Evolutionary conservation across 768 basidiomycete genomes (phyloP).

Genomic region (Auricularia auricula-judae): DNA sequence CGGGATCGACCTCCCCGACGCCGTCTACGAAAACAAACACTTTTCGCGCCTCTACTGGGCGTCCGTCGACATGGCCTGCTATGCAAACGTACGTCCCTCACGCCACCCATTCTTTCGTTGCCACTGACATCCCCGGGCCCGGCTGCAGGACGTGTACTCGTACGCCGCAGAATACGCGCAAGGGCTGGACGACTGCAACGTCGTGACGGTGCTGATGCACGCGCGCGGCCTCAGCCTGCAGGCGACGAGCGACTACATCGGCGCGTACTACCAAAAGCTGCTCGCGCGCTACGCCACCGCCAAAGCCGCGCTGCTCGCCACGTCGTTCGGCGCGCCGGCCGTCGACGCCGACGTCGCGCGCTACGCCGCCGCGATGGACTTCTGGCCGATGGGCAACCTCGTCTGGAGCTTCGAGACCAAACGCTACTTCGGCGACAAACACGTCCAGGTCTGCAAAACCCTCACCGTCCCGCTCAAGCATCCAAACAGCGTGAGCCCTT

Average conservation of each 20-base stretch:
- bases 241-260: constrained; percentile 28
- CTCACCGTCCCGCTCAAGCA: not conserved
- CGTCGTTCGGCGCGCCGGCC: constrained; percentile 46
- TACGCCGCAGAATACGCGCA: constrained; percentile 30
- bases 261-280: constrained; percentile 19
- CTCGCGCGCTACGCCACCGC: constrained; percentile 23
- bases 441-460: not conserved
- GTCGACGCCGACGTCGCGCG: constrained; percentile 39
- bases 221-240: constrained; percentile 23
- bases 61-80: constrained; percentile 56
- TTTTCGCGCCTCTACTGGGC: constrained; percentile 46
- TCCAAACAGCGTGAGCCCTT: not conserved
- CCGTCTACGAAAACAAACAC: constrained; percentile 43
- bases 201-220: constrained; percentile 31
- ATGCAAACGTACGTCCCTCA: constrained; percentile 46
- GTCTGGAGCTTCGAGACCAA: constrained; percentile 26
- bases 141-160: constrained; percentile 28
- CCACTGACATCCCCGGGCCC: too few relatives aligned
- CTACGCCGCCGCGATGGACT: constrained; percentile 29
- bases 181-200: constrained; percentile 30
- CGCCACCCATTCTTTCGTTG: not conserved
- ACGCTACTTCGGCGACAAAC: constrained; percentile 13
- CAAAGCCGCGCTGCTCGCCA: constrained; percentile 24
- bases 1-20: constrained; percentile 52
- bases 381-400: constrained; percentile 25